Evolutionary conservation across 2,329 filamentous ascomycete species (phyloP).

Genomic region (Xylariaceae sp.): DNA sequence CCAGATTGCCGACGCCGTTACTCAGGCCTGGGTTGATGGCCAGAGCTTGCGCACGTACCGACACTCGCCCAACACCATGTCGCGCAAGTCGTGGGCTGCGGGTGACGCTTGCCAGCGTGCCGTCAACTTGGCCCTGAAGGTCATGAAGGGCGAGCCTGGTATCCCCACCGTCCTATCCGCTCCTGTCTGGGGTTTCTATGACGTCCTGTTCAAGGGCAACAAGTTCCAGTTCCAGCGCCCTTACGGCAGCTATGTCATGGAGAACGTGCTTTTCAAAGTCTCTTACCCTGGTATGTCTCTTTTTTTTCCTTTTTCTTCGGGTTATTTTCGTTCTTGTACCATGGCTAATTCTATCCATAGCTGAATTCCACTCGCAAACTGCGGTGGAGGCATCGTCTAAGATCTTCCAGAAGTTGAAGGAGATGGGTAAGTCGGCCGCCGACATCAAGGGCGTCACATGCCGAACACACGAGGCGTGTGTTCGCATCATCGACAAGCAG

Average conservation of each 20-base stretch:
- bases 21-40: constrained; percentile 95
- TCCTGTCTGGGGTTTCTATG: constrained; percentile 96
- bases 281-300: constrained; percentile 75
- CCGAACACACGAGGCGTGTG: constrained; percentile 95
- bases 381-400: constrained; percentile 91
- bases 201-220: constrained; percentile 93
- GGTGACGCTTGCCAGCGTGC: constrained; percentile 96
- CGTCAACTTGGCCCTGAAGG: constrained; percentile 85
- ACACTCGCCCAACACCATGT: constrained; percentile 99
- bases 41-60: constrained; percentile 95
- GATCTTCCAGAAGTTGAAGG: constrained; percentile 76
- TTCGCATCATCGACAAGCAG: constrained; percentile 99
- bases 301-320: not conserved
- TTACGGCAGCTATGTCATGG: constrained; percentile 99
- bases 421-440: constrained; percentile 80
- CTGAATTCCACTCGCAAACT: constrained; percentile 96
- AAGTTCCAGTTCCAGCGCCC: constrained; percentile 93
- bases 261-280: constrained; percentile 99
- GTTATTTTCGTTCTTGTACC: not conserved
- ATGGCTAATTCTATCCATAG: constrained; percentile 40
- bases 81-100: constrained; percentile 96
- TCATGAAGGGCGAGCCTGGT: constrained; percentile 84
- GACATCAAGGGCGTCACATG: constrained; percentile 92
- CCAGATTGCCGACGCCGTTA: constrained; percentile 92
- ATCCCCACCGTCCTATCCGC: constrained; percentile 89